Percentiles rank a stretch among this genome's conserved stretches.
phyloP scores from a whole-genome alignment of 768 basidiomycete species.

The Boletus rubropictus region DNA sequence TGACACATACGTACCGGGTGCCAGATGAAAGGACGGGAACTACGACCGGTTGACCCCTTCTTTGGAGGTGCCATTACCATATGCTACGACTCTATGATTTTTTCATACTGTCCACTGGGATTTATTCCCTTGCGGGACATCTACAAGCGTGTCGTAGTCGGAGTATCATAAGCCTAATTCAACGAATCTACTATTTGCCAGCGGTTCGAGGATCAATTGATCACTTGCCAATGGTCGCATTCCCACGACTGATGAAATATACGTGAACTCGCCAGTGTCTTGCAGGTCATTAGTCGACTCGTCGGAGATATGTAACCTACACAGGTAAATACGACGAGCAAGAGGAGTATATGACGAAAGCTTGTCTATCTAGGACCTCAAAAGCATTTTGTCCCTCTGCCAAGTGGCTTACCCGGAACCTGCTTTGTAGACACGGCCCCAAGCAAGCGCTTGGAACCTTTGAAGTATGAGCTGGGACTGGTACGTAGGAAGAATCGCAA shows the following conservation, averaged over 20 bases:
- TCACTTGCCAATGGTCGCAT: too few relatives aligned
- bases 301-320: neutral
- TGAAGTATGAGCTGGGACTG: neutral
- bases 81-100: too few relatives aligned
- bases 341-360: neutral
- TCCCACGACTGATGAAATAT: neutral
- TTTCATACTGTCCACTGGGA: too few relatives aligned
- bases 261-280: neutral
- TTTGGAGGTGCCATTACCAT: neutral
- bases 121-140: too few relatives aligned
- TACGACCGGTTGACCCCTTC: neutral
- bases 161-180: too few relatives aligned
- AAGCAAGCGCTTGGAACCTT: conserved; percentile 47
- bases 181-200: neutral
- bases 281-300: neutral
- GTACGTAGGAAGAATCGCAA: neutral
- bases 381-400: neutral
- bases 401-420: conserved; percentile 25
- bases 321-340: neutral
- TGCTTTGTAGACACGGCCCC: conserved; percentile 53
- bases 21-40: neutral
- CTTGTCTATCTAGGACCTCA: neutral
- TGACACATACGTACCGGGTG: conserved; percentile 18
- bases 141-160: too few relatives aligned
- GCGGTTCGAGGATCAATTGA: neutral